A percentile compares a stretch with the other conserved stretches of the same genome.
phyloP scores from a whole-genome alignment of 2,329 filamentous ascomycete species.

The Sporothrix dimorphospora region DNA sequence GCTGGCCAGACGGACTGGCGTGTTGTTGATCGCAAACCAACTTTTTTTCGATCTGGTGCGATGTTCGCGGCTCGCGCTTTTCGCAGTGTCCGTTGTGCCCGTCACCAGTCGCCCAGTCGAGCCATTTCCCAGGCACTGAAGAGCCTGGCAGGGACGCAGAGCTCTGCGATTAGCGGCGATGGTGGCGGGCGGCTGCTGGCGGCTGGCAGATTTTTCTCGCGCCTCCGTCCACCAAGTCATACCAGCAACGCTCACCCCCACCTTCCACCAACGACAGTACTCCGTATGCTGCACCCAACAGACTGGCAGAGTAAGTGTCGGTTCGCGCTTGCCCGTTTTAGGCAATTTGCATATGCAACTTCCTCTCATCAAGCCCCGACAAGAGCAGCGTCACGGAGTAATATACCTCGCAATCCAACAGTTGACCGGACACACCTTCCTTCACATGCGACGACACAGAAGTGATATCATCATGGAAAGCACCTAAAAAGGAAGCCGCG shows the following conservation, averaged over 20 bases:
- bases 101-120: neutral
- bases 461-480: neutral
- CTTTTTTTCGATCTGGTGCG: neutral
- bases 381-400: neutral
- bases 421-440: neutral
- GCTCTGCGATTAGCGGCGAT: neutral
- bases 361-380: neutral
- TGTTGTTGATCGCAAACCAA: constrained; percentile 1
- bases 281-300: neutral
- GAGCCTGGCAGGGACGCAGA: too few species aligned
- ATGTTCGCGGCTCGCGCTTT: neutral
- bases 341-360: neutral
- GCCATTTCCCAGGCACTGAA: neutral
- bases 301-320: neutral
- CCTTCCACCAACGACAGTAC: neutral
- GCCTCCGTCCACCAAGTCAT: neutral
- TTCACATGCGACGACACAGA: neutral
- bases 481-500: neutral
- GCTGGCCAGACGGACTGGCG: neutral
- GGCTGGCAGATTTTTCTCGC: constrained; percentile 19
- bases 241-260: neutral
- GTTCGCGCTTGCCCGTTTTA: constrained; percentile 8
- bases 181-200: neutral
- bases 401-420: neutral
- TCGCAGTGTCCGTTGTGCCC: neutral